Evolutionary conservation across 1,139 yeast genomes (phyloP).

Genomic region (Ogataea hybrid): DNA sequence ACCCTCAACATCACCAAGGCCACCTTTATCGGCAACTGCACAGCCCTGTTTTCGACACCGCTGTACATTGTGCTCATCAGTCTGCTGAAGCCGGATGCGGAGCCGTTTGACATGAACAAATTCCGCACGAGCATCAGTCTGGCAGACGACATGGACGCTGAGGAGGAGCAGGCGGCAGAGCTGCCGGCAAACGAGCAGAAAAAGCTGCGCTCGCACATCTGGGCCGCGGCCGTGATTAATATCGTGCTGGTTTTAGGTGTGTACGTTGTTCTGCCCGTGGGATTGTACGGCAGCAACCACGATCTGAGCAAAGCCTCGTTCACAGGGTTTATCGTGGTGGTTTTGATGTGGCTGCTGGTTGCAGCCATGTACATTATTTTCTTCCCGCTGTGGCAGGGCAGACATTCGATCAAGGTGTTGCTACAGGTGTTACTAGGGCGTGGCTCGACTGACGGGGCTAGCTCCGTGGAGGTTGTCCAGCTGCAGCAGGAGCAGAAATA

Average conservation of each 20-base stretch:
- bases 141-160: conserved; percentile 38
- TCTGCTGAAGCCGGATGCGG: conserved; percentile 31
- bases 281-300: conserved; percentile 20
- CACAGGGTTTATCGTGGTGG: conserved; percentile 9
- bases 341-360: conserved; percentile 18
- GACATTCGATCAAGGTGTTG: conserved; percentile 20
- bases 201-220: conserved; percentile 19
- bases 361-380: conserved; percentile 36
- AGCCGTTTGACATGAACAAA: conserved; percentile 28
- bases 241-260: conserved; percentile 7
- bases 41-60: conserved; percentile 10
- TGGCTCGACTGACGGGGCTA: not conserved
- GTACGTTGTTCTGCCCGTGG: conserved; percentile 11
- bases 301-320: conserved; percentile 24
- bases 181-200: conserved; percentile 26
- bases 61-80: conserved; percentile 28
- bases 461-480: conserved; percentile 1
- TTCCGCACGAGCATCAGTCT: conserved; percentile 28
- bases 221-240: conserved; percentile 7
- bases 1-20: conserved; percentile 14
- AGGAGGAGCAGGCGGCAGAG: conserved; percentile 31
- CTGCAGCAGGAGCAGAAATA: not conserved
- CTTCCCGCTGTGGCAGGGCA: conserved; percentile 38
- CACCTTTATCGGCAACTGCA: conserved; percentile 10
- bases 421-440: not conserved